phyloP scores from a whole-genome alignment of 2,329 filamentous ascomycete genomes.

The Ceratocystis cacaofunesta region DNA sequence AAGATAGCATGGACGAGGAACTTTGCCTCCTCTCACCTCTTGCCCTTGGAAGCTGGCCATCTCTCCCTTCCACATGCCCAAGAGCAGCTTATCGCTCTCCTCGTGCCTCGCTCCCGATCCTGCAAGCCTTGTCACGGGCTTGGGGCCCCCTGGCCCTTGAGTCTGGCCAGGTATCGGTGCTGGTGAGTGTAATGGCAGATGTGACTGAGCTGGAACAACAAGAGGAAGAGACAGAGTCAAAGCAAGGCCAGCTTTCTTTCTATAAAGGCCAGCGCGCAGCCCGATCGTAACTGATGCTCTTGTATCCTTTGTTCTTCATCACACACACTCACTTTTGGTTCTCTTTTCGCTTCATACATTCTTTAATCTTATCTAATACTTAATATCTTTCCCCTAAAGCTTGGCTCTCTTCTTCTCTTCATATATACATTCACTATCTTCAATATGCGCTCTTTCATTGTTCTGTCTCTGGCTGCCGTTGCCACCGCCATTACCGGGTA shows the following conservation, averaged over 20 bases:
- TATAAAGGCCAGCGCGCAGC: background rate
- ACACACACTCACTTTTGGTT: background rate
- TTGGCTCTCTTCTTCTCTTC: background rate
- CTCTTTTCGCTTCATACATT: background rate
- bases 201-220: too few species aligned
- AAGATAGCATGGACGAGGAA: too few species aligned
- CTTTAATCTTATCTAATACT: slow-evolving; percentile 5
- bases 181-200: too few species aligned
- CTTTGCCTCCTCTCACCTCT: too few species aligned
- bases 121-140: too few species aligned
- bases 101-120: too few species aligned
- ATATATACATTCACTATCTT: background rate
- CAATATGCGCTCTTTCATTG: slow-evolving; percentile 14
- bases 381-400: background rate
- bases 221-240: too few species aligned
- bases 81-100: too few species aligned
- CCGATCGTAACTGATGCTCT: background rate
- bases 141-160: too few species aligned
- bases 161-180: too few species aligned
- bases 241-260: background rate
- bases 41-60: too few species aligned
- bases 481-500: slow-evolving; percentile 16
- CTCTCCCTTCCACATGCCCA: too few species aligned
- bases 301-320: background rate
- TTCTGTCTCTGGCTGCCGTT: slow-evolving; percentile 12